These are phyloP conservation scores for Tuber umbilicatum DNA, from an alignment of 495 filamentous ascomycete species.

Conservation along the genomic window DNA sequence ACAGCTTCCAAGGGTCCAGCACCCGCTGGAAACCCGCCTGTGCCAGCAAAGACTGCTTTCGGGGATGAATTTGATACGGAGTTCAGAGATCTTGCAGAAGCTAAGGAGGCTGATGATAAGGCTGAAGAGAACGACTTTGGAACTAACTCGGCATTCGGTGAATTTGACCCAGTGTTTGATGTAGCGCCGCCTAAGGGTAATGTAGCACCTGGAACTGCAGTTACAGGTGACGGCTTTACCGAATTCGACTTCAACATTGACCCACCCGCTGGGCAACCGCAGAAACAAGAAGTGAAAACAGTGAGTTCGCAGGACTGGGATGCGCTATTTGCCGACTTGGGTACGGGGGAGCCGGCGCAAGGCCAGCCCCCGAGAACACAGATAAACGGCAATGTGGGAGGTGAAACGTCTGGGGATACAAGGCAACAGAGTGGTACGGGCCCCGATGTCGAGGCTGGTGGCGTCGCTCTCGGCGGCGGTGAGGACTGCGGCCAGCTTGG, in stretches of 20 bases:
- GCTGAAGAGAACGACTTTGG: conserved; percentile 70
- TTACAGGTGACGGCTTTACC: conserved; percentile 50
- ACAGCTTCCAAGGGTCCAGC: conserved; percentile 35
- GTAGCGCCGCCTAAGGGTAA: conserved; percentile 51
- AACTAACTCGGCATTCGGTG: conserved; percentile 53
- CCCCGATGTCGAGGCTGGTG: conserved; percentile 14
- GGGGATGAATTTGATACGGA: conserved; percentile 70
- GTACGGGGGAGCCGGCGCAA: conserved; percentile 45
- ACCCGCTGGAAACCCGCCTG: conserved; percentile 34
- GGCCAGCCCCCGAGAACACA: conserved; percentile 32
- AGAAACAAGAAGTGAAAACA: conserved; percentile 37
- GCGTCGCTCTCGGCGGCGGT: conserved; percentile 56
- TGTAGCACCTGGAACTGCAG: conserved; percentile 42
- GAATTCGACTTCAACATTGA: conserved; percentile 41
- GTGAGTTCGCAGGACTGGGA: conserved; percentile 78
- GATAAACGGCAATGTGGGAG: conserved; percentile 16
- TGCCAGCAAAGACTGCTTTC: conserved; percentile 42
- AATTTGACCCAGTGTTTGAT: conserved; percentile 62
- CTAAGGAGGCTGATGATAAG: conserved; percentile 78
- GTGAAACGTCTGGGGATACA: conserved; percentile 35
- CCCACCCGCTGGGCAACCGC: conserved; percentile 26
- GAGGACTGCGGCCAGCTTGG: conserved; percentile 63
- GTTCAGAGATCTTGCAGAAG: conserved; percentile 81
- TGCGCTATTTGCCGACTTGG: conserved; percentile 75
- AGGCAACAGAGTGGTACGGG: conserved; percentile 15